Conservation (phyloP, 768 basidiomycete genomes). For the Russula lepida region DNA sequence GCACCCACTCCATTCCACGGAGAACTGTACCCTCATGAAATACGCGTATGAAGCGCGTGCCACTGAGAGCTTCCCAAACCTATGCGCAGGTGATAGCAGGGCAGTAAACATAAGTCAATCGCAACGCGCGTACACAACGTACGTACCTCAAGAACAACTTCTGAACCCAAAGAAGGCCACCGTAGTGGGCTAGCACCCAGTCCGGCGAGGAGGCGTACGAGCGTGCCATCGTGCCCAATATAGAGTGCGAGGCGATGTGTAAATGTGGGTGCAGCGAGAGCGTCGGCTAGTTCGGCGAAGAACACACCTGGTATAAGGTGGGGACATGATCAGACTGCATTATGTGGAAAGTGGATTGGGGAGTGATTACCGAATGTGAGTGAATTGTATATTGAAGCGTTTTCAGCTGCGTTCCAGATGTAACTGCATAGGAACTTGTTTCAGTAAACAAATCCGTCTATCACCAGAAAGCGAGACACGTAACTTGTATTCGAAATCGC, state of each 20-base stretch:
- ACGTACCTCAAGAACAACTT: conserved; percentile 39
- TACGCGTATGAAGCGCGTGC: conserved; percentile 33
- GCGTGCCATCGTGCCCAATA: conserved; percentile 42
- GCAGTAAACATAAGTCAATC: background rate
- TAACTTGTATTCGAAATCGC: conserved; percentile 36
- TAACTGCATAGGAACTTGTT: conserved; percentile 29
- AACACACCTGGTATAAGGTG: conserved; percentile 32
- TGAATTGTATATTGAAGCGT: conserved; percentile 35
- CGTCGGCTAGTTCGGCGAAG: conserved; percentile 35
- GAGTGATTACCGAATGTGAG: conserved; percentile 35
- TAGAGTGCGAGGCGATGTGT: conserved; percentile 33
- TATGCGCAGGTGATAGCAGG: conserved; percentile 14
- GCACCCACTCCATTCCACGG: conserved; percentile 31
- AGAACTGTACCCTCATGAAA: conserved; percentile 39
- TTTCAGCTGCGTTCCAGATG: conserved; percentile 42
- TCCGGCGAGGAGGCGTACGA: conserved; percentile 33
- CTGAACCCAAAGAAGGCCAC: conserved; percentile 43
- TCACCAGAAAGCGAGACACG: background rate
- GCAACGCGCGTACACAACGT: conserved; percentile 12
- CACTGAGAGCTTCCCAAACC: conserved; percentile 32
- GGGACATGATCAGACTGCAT: too few species aligned
- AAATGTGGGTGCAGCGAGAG: conserved; percentile 26
- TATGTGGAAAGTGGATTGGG: too few species aligned
- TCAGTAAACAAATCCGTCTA: background rate
- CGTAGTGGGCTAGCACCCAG: conserved; percentile 32